Conservation (phyloP, 768 basidiomycete genomes). For the Cubamyces lactineus region DNA sequence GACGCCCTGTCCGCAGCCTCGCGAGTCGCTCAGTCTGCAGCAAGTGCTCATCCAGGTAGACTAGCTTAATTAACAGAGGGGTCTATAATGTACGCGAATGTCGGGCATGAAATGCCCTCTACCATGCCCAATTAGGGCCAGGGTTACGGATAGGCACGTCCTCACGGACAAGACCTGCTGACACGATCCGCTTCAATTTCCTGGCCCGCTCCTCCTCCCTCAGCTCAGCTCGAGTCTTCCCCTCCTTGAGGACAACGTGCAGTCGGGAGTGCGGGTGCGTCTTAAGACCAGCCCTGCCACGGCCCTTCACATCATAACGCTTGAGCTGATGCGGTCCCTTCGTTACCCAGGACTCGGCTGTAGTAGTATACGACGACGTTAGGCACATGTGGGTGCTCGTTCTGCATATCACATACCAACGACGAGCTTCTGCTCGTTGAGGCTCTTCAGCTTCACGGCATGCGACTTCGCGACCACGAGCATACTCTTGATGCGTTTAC, state of each 20-base stretch:
- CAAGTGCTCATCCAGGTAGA: background rate
- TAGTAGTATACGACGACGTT: background rate
- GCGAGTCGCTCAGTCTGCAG: background rate
- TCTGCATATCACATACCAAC: slow-evolving; percentile 64
- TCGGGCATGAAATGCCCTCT: slow-evolving; percentile 30
- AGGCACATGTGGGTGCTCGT: background rate
- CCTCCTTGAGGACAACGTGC: slow-evolving; percentile 78
- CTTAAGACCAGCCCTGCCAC: slow-evolving; percentile 79
- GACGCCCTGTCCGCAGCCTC: slow-evolving; percentile 9
- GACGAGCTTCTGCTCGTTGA: slow-evolving; percentile 72
- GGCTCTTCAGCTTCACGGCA: slow-evolving; percentile 74
- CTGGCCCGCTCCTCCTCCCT: slow-evolving; percentile 63
- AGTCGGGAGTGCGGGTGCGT: slow-evolving; percentile 76
- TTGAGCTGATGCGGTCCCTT: slow-evolving; percentile 71
- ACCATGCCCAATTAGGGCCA: slow-evolving; percentile 79
- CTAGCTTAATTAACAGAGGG: slow-evolving; percentile 5
- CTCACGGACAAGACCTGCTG: slow-evolving; percentile 79
- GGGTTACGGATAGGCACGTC: slow-evolving; percentile 79
- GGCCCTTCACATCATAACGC: slow-evolving; percentile 80
- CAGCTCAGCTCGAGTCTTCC: slow-evolving; percentile 73
- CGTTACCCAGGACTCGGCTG: slow-evolving; percentile 94
- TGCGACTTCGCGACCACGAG: slow-evolving; percentile 86
- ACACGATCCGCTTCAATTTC: slow-evolving; percentile 76
- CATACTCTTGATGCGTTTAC: slow-evolving; percentile 85
- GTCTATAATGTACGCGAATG: slow-evolving; percentile 16